Percentiles rank a stretch among this genome's conserved stretches.
phyloP scores from a whole-genome alignment of 352 stramenopile genomes.

The Pythium dissimile region DNA sequence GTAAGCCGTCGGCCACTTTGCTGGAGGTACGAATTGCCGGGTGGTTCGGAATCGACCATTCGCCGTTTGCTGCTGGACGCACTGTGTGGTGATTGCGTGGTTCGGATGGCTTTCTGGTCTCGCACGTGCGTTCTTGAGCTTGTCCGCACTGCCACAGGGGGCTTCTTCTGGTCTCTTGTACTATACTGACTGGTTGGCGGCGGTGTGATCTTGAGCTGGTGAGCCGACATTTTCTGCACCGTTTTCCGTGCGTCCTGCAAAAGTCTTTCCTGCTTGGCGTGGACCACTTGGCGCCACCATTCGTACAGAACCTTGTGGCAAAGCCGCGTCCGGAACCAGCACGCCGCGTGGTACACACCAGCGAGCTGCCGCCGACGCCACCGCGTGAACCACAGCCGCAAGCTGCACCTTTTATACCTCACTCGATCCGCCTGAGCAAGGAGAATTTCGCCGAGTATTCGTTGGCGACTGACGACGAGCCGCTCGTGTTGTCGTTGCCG shows the following conservation, averaged over 20 bases:
- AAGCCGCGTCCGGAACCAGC: neutral
- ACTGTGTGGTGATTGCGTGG: neutral
- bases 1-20: neutral
- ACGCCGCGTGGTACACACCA: neutral
- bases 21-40: neutral
- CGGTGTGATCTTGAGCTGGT: slow-evolving; percentile 16
- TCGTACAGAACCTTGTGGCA: neutral
- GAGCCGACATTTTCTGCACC: slow-evolving; percentile 34
- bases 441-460: neutral
- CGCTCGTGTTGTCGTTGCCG: neutral
- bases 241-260: slow-evolving; percentile 33
- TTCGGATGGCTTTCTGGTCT: no score
- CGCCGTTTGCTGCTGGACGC: neutral
- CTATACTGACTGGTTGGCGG: no score
- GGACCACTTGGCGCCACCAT: slow-evolving; percentile 46
- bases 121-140: no score
- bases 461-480: neutral
- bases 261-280: slow-evolving; percentile 50
- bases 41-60: neutral
- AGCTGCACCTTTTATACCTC: neutral
- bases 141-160: no score
- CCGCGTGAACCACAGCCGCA: slow-evolving; percentile 16
- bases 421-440: neutral
- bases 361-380: slow-evolving; percentile 12
- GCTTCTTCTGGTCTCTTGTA: no score